Evolutionary conservation across 2,329 filamentous ascomycete species (phyloP), one percentile per base, ranked within the genome.

Genomic region (Fusarium poae): DNA sequence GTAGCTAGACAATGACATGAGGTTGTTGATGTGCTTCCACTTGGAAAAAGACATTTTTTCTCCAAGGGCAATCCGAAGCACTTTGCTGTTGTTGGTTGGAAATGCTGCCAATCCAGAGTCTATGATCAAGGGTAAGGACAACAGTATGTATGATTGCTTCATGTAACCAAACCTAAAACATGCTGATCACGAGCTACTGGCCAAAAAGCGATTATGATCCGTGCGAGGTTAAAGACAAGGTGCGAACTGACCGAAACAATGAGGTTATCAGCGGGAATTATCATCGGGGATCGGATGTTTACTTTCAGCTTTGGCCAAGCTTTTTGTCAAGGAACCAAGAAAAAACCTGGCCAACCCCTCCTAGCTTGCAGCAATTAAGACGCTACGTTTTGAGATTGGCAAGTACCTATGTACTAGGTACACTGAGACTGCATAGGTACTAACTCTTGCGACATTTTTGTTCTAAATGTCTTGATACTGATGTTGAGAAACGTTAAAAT

Each of bases 271-370:
- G n/a, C 20, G 29, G 34, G 30, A 56, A 32, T 16, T 46, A 21
- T 35, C 37, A 43, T 46, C 9, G 42, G 39, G 29, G 37, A 66
- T 66, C 50, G 39, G 48, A 58, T 29, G 34, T 29, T 27, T 51
- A 21, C n/a, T 40, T 66, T 48, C 44, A 44, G 35, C 49, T 50
- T 58, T 52, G 48, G 40, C 62, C 66, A 63, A 55, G 62, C 39
- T 67, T 62, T 46, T 23, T 20, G 40, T 43, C 30, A 15, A 63
- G 25, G 42, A 57, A 60, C 42, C 55, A 55, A 43, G 60, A 65
- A 69, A 64, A 68, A 70, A 65, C 64, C 60, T 70, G 59, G 64
- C 39, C 52, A 53, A n/a, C 63, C 52, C 53, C 53, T 56, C 62
- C 50, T 37, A 20, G 29, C 43, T 70, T 60, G 44, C 40, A 40